Evolutionary conservation across 805 yeast genomes (phyloP).

Genomic region (Metschnikowia lachancei): DNA sequence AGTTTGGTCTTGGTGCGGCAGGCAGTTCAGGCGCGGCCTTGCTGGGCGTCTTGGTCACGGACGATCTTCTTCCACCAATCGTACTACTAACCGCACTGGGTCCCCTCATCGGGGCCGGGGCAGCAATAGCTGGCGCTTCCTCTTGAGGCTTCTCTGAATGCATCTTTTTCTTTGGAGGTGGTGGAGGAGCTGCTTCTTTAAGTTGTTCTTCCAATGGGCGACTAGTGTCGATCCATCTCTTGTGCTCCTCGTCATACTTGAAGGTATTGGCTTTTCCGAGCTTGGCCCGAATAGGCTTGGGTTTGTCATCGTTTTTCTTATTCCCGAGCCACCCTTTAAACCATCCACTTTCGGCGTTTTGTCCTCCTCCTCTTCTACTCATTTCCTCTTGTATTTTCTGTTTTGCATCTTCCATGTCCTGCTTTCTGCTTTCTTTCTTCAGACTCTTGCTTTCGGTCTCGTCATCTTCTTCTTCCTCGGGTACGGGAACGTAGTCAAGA

Average conservation of each 20-base stretch:
- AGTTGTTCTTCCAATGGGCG: conserved; percentile 64
- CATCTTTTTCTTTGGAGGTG: conserved; percentile 52
- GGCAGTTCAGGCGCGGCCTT: conserved; percentile 25
- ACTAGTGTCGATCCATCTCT: conserved; percentile 81
- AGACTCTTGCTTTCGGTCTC: conserved; percentile 46
- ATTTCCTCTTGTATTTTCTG: conserved; percentile 17
- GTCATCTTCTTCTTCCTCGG: conserved; percentile 44
- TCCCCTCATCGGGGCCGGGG: conserved; percentile 15
- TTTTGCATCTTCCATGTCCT: conserved; percentile 21
- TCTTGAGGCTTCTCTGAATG: conserved; percentile 12
- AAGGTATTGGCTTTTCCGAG: conserved; percentile 72
- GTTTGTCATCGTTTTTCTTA: conserved; percentile 54
- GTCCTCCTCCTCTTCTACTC: conserved; percentile 19
- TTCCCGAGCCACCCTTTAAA: conserved; percentile 38
- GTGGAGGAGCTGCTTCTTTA: conserved; percentile 57
- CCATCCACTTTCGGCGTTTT: conserved; percentile 44
- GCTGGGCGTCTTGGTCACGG: conserved; percentile 50
- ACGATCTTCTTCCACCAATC: conserved; percentile 48
- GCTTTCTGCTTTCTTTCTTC: conserved; percentile 36
- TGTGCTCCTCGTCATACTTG: conserved; percentile 76
- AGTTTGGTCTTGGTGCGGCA: conserved; percentile 16
- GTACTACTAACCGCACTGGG: conserved; percentile 5
- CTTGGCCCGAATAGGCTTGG: conserved; percentile 72
- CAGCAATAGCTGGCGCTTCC: conserved; percentile 11
- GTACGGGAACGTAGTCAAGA: conserved; percentile 40